Conservation (phyloP, 768 basidiomycete genomes). For the Mycena leptocephala region DNA sequence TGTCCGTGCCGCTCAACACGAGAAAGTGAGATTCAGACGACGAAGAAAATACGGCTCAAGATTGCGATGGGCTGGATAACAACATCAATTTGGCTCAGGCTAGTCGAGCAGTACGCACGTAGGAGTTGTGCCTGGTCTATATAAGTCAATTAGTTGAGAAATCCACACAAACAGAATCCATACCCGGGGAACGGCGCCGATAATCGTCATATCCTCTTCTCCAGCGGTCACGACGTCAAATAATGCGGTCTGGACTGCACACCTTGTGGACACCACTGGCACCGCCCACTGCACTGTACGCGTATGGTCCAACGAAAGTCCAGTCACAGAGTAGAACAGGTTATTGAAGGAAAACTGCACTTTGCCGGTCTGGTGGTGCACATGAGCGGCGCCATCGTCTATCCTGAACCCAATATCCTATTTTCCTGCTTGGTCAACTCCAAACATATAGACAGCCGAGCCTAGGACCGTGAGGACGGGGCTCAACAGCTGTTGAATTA, state of each 20-base stretch:
- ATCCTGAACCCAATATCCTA: slow-evolving; percentile 12
- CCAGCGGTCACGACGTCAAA: slow-evolving; percentile 16
- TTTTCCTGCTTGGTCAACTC: slow-evolving; percentile 16
- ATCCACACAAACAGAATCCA: background rate
- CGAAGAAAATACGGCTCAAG: background rate
- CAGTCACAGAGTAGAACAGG: too few species aligned
- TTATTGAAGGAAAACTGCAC: slow-evolving; percentile 9
- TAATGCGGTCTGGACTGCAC: too few species aligned
- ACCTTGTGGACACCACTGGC: too few species aligned
- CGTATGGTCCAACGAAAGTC: background rate
- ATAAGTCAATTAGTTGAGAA: too few species aligned
- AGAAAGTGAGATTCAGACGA: background rate
- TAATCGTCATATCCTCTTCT: background rate
- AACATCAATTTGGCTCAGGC: background rate
- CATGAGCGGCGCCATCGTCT: background rate
- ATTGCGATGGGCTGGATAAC: background rate
- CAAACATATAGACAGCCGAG: slow-evolving; percentile 2
- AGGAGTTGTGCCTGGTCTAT: too few species aligned
- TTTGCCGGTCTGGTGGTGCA: slow-evolving; percentile 22
- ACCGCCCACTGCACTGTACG: too few species aligned
- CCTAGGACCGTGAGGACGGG: background rate
- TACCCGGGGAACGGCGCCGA: background rate
- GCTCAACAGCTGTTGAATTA: background rate
- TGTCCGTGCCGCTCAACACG: background rate
- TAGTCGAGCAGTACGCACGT: too few species aligned